Percentiles rank a stretch among this genome's conserved stretches.
phyloP scores from a whole-genome alignment of 495 filamentous ascomycete genomes.

The Neurospora sp. region DNA sequence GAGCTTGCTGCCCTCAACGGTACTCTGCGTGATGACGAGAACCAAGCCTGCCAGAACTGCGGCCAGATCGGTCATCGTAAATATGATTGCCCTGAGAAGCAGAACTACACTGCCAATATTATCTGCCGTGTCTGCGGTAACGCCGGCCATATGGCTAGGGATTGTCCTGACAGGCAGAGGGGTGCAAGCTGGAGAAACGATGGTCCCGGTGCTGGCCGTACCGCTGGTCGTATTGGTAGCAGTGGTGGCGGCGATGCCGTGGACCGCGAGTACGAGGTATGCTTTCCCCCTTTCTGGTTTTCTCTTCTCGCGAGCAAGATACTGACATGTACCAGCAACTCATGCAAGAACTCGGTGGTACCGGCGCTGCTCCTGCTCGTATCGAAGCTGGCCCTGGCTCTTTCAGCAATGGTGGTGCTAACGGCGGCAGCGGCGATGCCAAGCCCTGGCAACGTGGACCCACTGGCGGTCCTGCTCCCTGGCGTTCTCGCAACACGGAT shows the following conservation, averaged over 20 bases:
- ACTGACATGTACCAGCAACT: conserved; percentile 61
- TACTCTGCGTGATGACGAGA: conserved; percentile 96
- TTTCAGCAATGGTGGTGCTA: conserved; percentile 33
- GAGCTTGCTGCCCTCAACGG: conserved; percentile 96
- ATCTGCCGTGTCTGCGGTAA: conserved; percentile 95
- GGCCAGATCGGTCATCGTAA: conserved; percentile 98
- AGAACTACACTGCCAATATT: conserved; percentile 96
- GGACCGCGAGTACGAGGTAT: conserved; percentile 89
- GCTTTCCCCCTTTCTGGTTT: conserved; percentile 15
- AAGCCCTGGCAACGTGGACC: conserved; percentile 92
- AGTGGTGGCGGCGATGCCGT: conserved; percentile 66
- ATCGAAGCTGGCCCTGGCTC: conserved; percentile 79
- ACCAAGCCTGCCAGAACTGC: conserved; percentile 99
- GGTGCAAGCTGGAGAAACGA: conserved; percentile 87
- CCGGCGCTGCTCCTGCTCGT: conserved; percentile 58
- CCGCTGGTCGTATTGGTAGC: conserved; percentile 52
- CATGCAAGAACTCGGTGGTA: conserved; percentile 84
- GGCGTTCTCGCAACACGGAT: conserved; percentile 41
- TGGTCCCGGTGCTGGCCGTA: conserved; percentile 32
- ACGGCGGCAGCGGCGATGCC: conserved; percentile 36
- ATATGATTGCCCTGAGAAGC: conserved; percentile 95
- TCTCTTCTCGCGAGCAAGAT: background rate
- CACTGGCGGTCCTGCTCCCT: conserved; percentile 79
- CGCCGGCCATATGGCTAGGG: conserved; percentile 32
- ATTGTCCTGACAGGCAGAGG: conserved; percentile 82